phyloP scores from a whole-genome alignment of 2,329 filamentous ascomycete species.

The Fusarium sp. region DNA sequence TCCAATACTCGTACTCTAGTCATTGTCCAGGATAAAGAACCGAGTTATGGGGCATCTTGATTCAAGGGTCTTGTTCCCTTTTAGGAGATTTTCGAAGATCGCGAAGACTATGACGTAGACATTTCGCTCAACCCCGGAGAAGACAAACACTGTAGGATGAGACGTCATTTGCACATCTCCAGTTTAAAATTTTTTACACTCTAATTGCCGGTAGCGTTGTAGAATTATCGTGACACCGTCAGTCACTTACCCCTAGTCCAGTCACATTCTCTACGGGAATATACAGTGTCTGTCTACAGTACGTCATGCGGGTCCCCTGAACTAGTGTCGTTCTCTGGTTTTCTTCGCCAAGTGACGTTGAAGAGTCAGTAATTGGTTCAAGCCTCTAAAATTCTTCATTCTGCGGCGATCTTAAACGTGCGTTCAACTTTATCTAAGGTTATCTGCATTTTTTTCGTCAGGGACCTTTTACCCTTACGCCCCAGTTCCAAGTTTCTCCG shows the following conservation, averaged over 20 bases:
- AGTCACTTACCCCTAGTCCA: neutral
- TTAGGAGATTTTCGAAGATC: conserved; percentile 26
- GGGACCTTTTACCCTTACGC: neutral
- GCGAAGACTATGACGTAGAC: conserved; percentile 19
- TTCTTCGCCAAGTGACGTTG: conserved; percentile 6
- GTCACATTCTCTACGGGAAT: neutral
- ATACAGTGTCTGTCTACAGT: neutral
- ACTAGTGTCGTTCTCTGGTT: too few species aligned
- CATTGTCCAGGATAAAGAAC: conserved; percentile 28
- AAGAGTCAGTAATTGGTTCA: neutral
- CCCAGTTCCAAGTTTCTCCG: conserved; percentile 15
- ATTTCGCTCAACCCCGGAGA: neutral
- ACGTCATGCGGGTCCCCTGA: conserved; percentile 30
- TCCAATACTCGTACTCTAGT: conserved; percentile 11
- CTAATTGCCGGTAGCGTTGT: neutral
- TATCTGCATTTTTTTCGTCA: conserved; percentile 2
- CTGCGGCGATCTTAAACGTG: neutral
- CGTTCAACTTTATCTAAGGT: conserved; percentile 28
- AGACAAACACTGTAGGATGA: neutral
- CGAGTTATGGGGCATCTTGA: conserved; percentile 20
- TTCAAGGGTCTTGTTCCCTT: conserved; percentile 18
- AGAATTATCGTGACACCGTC: neutral
- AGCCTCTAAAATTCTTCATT: conserved; percentile 1
- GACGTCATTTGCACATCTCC: conserved; percentile 23
- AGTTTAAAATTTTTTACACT: conserved; percentile 25